Evolutionary conservation across 305 asterid genomes (phyloP), one percentile per base, ranked within the genome.

Genomic region (Fraxinus platypoda): DNA sequence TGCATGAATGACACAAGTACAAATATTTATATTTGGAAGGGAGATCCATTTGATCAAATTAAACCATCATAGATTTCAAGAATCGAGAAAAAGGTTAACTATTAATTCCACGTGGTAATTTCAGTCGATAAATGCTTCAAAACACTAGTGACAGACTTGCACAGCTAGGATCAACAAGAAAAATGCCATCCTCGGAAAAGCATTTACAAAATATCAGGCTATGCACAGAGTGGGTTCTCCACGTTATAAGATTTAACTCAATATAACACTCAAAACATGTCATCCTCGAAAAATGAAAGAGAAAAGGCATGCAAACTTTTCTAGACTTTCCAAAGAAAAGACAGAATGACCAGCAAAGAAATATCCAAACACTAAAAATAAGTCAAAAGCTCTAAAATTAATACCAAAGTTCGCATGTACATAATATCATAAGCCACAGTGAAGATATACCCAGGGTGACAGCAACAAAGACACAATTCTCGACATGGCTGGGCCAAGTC

Each of bases 401-500:
- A 66, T 64, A 25, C 28, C 73, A 64, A 64, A 25, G 17, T 70
- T 15, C 79, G 15, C 68, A 71, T 71, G 31, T 31, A 17, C 25
- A 23, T 13, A 34, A 83, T 75, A 79, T 12, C 25, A 57, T 78
- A 57, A 74, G 86, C 37, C 78, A 9, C 57, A 23, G 21, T 81
- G 77, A 77, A 59, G 72, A 12, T 54, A 74, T 90, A 95, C 99
- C 98, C 97, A 41, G 99, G 97, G 76, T 94, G 99, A 87, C 98
- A 95, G 88, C 99, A 95, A 85, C 97, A 68, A 12, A 68, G 91
- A 78, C 99, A 95, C 88, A 95, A 82, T 83, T 95, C 98, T 75
- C 99, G 88, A 84, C 99, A 95, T 79, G 99, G 99, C 89, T 95
- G 99, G 83, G 99, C 98, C 76, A 95, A 89, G 89, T 95, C 98